Conservation (phyloP, 768 basidiomycete genomes). For the Boletus huronensis region DNA sequence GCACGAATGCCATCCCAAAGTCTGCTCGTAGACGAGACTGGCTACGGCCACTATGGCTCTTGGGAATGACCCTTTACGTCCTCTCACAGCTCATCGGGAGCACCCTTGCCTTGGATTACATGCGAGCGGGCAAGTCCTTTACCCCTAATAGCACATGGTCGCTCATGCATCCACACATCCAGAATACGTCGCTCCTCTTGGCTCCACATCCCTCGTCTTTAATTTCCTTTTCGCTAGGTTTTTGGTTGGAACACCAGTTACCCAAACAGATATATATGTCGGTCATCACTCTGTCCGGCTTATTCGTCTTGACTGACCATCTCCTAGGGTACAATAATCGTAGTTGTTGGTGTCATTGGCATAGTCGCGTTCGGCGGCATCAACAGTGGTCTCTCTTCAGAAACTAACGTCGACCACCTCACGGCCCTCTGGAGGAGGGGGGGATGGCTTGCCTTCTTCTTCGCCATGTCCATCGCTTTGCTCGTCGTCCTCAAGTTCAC, state of each 20-base stretch:
- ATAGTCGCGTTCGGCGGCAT: constrained; percentile 86
- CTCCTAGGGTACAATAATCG: constrained; percentile 71
- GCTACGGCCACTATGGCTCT: constrained; percentile 82
- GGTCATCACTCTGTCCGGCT: constrained; percentile 22
- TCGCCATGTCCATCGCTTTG: constrained; percentile 70
- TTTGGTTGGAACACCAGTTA: constrained; percentile 82
- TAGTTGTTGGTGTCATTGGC: constrained; percentile 81
- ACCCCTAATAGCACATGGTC: neutral
- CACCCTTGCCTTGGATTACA: constrained; percentile 82
- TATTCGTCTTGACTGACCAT: neutral
- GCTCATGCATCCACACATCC: constrained; percentile 16
- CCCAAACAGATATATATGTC: constrained; percentile 78
- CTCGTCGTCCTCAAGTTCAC: constrained; percentile 64
- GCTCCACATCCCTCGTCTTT: constrained; percentile 91
- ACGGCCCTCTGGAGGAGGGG: constrained; percentile 80
- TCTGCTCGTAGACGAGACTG: constrained; percentile 70
- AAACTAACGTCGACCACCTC: constrained; percentile 72
- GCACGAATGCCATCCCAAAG: constrained; percentile 75
- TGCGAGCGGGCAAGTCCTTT: constrained; percentile 65
- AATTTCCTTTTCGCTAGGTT: constrained; percentile 94
- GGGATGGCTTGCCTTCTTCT: constrained; percentile 91
- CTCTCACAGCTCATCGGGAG: constrained; percentile 85
- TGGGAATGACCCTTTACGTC: constrained; percentile 94
- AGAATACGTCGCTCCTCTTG: constrained; percentile 96
- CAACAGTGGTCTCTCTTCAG: constrained; percentile 71